Conservation (phyloP, 257 asterid species). For the Solanum pinnatisectum region DNA sequence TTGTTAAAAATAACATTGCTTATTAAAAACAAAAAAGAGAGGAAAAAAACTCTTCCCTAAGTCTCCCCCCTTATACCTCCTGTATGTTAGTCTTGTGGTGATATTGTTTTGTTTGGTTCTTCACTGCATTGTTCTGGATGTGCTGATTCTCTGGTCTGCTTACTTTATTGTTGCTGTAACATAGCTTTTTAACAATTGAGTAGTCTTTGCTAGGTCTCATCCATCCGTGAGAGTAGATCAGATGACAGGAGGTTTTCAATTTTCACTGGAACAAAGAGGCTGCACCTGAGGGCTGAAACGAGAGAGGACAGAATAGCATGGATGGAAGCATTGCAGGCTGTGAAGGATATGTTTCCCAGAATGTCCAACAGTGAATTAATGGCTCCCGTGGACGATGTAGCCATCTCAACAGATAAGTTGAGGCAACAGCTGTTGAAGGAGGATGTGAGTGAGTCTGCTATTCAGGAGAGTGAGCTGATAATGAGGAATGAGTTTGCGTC, state of each 20-base stretch:
- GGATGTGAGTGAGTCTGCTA: conserved; percentile 51
- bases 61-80: not conserved
- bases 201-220: conserved; percentile 59
- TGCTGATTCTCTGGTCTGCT: not conserved
- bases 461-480: conserved; percentile 79
- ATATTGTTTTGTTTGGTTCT: not conserved
- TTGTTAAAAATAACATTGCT: not conserved
- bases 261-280: conserved; percentile 88
- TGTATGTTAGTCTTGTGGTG: not conserved
- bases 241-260: conserved; percentile 92
- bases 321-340: conserved; percentile 88
- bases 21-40: not conserved
- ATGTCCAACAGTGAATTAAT: conserved; percentile 87
- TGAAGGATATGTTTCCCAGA: conserved; percentile 92
- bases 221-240: conserved; percentile 77
- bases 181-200: conserved; percentile 9
- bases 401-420: conserved; percentile 67
- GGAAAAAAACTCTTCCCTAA: not conserved
- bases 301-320: conserved; percentile 73
- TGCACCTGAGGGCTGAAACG: conserved; percentile 82
- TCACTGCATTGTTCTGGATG: not conserved
- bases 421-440: conserved; percentile 72
- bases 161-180: not conserved
- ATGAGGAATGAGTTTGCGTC: conserved; percentile 73
- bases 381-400: conserved; percentile 66